These are phyloP conservation scores for Monosporozyma solicola DNA, from an alignment of 805 yeast species.

Conservation along the genomic window DNA sequence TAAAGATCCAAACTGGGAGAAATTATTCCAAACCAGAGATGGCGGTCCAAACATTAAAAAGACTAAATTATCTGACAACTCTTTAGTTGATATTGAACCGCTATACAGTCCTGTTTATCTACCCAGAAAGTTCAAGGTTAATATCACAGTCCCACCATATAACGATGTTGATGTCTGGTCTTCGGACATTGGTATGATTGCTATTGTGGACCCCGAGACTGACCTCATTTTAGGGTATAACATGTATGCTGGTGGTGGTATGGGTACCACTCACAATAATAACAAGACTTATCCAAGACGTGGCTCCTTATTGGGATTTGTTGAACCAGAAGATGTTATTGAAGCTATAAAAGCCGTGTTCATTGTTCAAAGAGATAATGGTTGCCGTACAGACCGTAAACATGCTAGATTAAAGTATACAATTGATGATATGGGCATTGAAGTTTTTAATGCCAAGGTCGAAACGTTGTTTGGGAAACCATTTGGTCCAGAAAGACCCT, in stretches of 20 bases:
- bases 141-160: slow-evolving; percentile 90
- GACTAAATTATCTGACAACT: slow-evolving; percentile 77
- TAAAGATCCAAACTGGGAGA: slow-evolving; percentile 50
- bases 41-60: slow-evolving; percentile 76
- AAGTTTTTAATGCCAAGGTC: slow-evolving; percentile 65
- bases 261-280: slow-evolving; percentile 97
- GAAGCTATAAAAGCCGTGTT: slow-evolving; percentile 82
- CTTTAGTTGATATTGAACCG: slow-evolving; percentile 78
- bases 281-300: slow-evolving; percentile 94
- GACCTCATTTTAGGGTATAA: slow-evolving; percentile 69
- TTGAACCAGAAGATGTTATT: slow-evolving; percentile 56
- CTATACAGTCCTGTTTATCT: slow-evolving; percentile 76
- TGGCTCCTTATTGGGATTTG: slow-evolving; percentile 79
- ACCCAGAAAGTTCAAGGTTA: slow-evolving; percentile 93
- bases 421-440: slow-evolving; percentile 88
- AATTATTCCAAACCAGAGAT: slow-evolving; percentile 53
- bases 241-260: slow-evolving; percentile 93
- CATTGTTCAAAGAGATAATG: slow-evolving; percentile 89
- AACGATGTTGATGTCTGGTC: slow-evolving; percentile 96
- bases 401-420: slow-evolving; percentile 97
- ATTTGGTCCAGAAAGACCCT: slow-evolving; percentile 62
- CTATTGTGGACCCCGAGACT: slow-evolving; percentile 61
- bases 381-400: slow-evolving; percentile 93
- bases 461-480: slow-evolving; percentile 75
- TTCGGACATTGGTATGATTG: slow-evolving; percentile 86